phyloP scores from a whole-genome alignment of 1,284 basidiomycete genomes.

The Mycena sp. region DNA sequence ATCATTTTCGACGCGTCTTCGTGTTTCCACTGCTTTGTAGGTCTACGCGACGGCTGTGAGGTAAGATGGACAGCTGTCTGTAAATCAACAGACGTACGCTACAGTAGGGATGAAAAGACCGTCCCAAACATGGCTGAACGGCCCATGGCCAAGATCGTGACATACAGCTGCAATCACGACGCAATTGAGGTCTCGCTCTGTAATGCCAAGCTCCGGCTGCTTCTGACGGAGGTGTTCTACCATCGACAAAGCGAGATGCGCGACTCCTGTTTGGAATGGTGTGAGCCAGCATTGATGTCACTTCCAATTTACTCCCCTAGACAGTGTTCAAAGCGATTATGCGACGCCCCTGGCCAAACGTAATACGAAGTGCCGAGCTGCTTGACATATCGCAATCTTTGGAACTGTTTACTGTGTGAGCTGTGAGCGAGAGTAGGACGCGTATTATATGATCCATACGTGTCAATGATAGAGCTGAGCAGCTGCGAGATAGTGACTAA shows the following conservation, averaged over 20 bases:
- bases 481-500: constrained; percentile 5
- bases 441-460: neutral
- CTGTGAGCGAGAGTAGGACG: neutral
- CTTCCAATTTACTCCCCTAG: constrained; percentile 69
- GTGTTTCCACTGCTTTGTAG: constrained; percentile 65
- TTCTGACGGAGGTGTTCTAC: constrained; percentile 62
- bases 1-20: constrained; percentile 80
- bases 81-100: constrained; percentile 8
- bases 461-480: constrained; percentile 21
- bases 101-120: constrained; percentile 63
- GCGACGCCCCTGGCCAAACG: constrained; percentile 79
- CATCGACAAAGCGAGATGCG: constrained; percentile 71
- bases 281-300: neutral
- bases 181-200: constrained; percentile 71
- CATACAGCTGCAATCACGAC: constrained; percentile 77
- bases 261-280: constrained; percentile 63
- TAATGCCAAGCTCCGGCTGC: constrained; percentile 72
- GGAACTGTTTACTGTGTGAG: constrained; percentile 76
- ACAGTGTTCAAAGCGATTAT: constrained; percentile 84
- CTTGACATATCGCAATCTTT: constrained; percentile 76
- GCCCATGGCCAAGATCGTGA: constrained; percentile 79
- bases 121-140: constrained; percentile 82
- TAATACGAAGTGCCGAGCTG: constrained; percentile 80
- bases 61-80: constrained; percentile 23
- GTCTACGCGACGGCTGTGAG: constrained; percentile 40